These are phyloP conservation scores for Candida boidinii DNA, from an alignment of 805 yeast genomes.

Conservation along the genomic window DNA sequence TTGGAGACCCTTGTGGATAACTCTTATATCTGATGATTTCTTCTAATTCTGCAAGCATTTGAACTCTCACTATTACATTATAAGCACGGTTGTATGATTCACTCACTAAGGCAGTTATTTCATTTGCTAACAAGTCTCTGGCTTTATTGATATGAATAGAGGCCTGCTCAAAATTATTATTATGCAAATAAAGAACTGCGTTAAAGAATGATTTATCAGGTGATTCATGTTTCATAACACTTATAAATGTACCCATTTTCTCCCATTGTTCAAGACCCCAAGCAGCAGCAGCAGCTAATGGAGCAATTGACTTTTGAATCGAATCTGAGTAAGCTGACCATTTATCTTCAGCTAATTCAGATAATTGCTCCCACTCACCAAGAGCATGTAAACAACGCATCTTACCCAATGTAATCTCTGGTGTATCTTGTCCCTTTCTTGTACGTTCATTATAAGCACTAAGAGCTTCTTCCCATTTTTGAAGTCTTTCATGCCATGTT, in stretches of 20 bases:
- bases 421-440: conserved; percentile 51
- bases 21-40: conserved; percentile 87
- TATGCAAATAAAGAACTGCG: conserved; percentile 78
- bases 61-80: conserved; percentile 93
- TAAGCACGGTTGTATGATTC: conserved; percentile 96
- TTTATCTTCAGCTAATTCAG: conserved; percentile 75
- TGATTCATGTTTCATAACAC: conserved; percentile 83
- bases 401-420: conserved; percentile 93
- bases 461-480: conserved; percentile 97
- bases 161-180: conserved; percentile 80
- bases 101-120: conserved; percentile 86
- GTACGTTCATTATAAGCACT: conserved; percentile 82
- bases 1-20: conserved; percentile 75
- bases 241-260: conserved; percentile 82
- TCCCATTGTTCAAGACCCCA: conserved; percentile 99
- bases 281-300: conserved; percentile 97
- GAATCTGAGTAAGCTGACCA: conserved; percentile 76
- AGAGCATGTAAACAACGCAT: conserved; percentile 96
- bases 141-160: conserved; percentile 72
- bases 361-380: conserved; percentile 96
- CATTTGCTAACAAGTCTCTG: conserved; percentile 83
- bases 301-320: conserved; percentile 78
- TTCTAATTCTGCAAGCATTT: conserved; percentile 93
- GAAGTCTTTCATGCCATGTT: conserved; percentile 95
- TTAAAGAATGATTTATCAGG: conserved; percentile 94